These are phyloP conservation scores for Perkinsus olseni DNA, from an alignment of 169 alveolate species.

Conservation along the genomic window DNA sequence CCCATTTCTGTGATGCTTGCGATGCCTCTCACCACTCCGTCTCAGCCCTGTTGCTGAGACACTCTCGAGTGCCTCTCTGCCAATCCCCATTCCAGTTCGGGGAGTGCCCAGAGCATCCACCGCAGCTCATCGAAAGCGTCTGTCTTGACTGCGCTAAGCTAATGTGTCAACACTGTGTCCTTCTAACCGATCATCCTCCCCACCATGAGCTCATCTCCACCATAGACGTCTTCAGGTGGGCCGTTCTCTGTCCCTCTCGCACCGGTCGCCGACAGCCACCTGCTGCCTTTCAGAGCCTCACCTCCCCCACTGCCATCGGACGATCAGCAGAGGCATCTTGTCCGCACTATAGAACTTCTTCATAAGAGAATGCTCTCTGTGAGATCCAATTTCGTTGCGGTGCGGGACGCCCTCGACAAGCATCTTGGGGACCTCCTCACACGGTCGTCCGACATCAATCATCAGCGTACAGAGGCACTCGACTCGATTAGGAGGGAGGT, in stretches of 20 bases:
- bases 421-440: conserved; percentile 24
- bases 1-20: conserved; percentile 35
- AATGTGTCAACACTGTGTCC: conserved; percentile 35
- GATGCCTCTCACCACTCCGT: conserved; percentile 32
- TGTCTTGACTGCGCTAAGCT: conserved; percentile 30
- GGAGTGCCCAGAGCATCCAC: conserved; percentile 33
- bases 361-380: not conserved
- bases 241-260: conserved; percentile 22
- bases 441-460: conserved; percentile 5
- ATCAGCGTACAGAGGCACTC: not conserved
- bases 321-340: not conserved
- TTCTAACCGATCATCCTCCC: conserved; percentile 32
- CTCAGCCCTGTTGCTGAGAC: conserved; percentile 24
- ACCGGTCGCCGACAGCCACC: conserved; percentile 18
- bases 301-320: conserved; percentile 14
- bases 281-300: conserved; percentile 24
- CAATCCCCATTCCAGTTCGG: conserved; percentile 42
- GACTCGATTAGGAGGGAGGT: not conserved
- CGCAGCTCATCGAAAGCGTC: conserved; percentile 32
- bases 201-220: conserved; percentile 30
- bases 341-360: not conserved
- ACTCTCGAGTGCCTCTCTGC: conserved; percentile 31
- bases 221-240: conserved; percentile 36
- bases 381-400: conserved; percentile 29
- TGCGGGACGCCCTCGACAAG: conserved; percentile 30